Conservation (phyloP, 306 rosid genomes). For the Ceratonia siliqua region DNA sequence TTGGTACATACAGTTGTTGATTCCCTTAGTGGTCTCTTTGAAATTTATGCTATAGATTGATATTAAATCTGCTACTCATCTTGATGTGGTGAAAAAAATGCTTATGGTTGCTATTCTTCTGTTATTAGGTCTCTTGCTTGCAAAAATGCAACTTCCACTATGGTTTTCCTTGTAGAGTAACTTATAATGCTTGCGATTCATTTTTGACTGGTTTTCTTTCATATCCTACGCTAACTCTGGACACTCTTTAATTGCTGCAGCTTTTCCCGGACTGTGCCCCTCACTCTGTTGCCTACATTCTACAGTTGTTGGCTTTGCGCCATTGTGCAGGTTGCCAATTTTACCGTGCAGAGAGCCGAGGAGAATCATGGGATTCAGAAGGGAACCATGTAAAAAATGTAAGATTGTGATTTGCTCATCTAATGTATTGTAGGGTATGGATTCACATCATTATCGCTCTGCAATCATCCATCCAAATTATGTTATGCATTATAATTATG, state of each 20-base stretch:
- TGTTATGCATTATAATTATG: too few relatives aligned
- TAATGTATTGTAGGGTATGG: constrained; percentile 3
- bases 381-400: constrained; percentile 87
- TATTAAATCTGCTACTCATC: not conserved
- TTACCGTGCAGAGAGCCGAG: constrained; percentile 89
- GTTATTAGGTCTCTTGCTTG: not conserved
- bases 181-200: not conserved
- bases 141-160: not conserved
- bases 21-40: not conserved
- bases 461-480: constrained; percentile 20
- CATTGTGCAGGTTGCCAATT: constrained; percentile 95
- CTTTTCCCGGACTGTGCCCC: constrained; percentile 95
- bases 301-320: constrained; percentile 61
- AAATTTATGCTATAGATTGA: not conserved
- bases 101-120: not conserved
- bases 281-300: constrained; percentile 78
- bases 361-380: constrained; percentile 75
- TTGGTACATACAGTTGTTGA: not conserved
- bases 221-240: not conserved
- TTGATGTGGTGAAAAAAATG: not conserved
- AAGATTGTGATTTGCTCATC: constrained; percentile 35
- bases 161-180: not conserved
- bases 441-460: not conserved
- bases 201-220: constrained; percentile 8
- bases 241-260: constrained; percentile 51